Evolutionary conservation across 495 filamentous ascomycete genomes (phyloP).

Genomic region (Barbatosphaeria neglecta): DNA sequence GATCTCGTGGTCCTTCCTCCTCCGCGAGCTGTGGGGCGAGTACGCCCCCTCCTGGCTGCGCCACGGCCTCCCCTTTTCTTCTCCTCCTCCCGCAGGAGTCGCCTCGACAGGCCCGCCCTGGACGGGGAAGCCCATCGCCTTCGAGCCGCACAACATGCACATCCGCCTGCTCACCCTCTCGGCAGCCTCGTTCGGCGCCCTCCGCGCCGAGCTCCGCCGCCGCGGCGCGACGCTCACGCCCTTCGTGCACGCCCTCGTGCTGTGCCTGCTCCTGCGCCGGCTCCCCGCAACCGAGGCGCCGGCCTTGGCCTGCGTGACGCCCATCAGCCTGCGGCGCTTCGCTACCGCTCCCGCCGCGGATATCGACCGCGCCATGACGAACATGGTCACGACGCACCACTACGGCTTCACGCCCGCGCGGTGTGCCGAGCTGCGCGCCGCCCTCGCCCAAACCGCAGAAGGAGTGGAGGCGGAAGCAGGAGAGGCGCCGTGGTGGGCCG

Average conservation of each 20-base stretch:
- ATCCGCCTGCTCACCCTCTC: slow-evolving; percentile 16
- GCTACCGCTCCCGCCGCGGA: slow-evolving; percentile 1
- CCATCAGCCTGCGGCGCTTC: slow-evolving; percentile 20
- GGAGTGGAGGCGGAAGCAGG: background rate
- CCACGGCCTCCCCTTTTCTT: too few relatives aligned
- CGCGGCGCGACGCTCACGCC: slow-evolving; percentile 21
- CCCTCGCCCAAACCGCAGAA: background rate
- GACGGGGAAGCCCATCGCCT: slow-evolving; percentile 14
- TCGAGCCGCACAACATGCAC: slow-evolving; percentile 10
- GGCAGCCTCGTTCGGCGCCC: background rate
- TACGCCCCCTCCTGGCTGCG: slow-evolving; percentile 7
- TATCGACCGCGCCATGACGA: slow-evolving; percentile 8
- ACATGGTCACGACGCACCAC: slow-evolving; percentile 17
- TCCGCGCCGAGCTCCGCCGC: slow-evolving; percentile 15
- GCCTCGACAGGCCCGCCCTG: slow-evolving; percentile 6
- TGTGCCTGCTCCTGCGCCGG: slow-evolving; percentile 12
- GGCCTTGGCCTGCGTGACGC: slow-evolving; percentile 15
- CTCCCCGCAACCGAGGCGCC: slow-evolving; percentile 7
- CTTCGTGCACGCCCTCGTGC: slow-evolving; percentile 16
- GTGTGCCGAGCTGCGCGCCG: slow-evolving; percentile 7
- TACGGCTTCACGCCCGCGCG: slow-evolving; percentile 4
- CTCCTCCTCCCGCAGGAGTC: too few relatives aligned
- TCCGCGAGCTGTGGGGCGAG: slow-evolving; percentile 11
- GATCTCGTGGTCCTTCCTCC: slow-evolving; percentile 11
- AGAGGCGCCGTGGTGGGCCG: slow-evolving; percentile 14